These are phyloP conservation scores for Seminavis robusta DNA, from an alignment of 108 stramenopile genomes.

Conservation along the genomic window DNA sequence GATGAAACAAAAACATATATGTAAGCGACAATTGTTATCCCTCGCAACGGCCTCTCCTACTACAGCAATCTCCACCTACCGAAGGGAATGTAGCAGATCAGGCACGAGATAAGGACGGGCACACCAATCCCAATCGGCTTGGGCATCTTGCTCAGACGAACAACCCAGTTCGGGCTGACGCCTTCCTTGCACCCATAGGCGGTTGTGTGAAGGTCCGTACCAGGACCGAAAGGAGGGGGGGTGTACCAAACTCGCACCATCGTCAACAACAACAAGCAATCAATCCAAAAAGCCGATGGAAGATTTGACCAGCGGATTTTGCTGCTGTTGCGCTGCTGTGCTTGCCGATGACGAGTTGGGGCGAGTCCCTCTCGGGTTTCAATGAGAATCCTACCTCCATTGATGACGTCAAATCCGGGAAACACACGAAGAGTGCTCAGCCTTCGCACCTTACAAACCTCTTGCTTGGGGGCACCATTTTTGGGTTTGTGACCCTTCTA, in stretches of 20 bases:
- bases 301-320: too few species aligned
- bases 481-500: too few species aligned
- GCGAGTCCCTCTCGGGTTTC: too few species aligned
- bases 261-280: too few species aligned
- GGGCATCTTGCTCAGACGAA: conserved; percentile 62
- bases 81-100: conserved; percentile 66
- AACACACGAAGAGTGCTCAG: too few species aligned
- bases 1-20: not conserved
- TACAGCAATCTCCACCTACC: conserved; percentile 44
- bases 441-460: too few species aligned
- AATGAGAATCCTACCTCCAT: too few species aligned
- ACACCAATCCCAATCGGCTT: conserved; percentile 45
- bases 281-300: too few species aligned
- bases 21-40: not conserved
- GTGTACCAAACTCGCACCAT: conserved; percentile 82
- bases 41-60: not conserved
- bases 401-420: too few species aligned
- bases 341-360: too few species aligned
- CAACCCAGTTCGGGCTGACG: conserved; percentile 30
- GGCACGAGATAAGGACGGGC: conserved; percentile 20
- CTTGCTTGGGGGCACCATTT: too few species aligned
- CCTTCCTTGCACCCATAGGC: conserved; percentile 41
- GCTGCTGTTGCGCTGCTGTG: too few species aligned
- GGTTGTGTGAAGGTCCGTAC: conserved; percentile 71
- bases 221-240: conserved; percentile 77